Conservation (phyloP, 208 protist genomes). For the Phytomonas sp. region DNA sequence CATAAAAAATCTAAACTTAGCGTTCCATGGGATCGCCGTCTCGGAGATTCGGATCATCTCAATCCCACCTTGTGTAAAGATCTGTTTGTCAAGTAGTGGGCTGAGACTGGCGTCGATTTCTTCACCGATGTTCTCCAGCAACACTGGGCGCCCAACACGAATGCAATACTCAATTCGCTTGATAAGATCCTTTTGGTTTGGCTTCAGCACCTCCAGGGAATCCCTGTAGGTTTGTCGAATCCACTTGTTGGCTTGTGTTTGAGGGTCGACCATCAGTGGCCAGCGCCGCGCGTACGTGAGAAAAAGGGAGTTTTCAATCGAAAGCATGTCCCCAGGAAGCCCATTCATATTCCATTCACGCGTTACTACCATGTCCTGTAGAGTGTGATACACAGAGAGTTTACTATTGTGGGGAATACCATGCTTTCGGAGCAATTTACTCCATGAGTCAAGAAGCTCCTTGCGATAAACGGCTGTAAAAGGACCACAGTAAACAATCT, state of each 20-base stretch:
- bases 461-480: conserved; percentile 93
- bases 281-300: conserved; percentile 91
- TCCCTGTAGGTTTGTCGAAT: conserved; percentile 94
- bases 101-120: conserved; percentile 94
- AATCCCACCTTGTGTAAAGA: conserved; percentile 89
- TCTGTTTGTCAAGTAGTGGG: conserved; percentile 92
- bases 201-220: conserved; percentile 94
- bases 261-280: conserved; percentile 98
- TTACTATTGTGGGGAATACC: conserved; percentile 79
- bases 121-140: conserved; percentile 96
- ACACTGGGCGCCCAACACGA: conserved; percentile 88
- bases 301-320: conserved; percentile 97
- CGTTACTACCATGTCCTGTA: conserved; percentile 94
- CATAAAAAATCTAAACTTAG: conserved; percentile 97
- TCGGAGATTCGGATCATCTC: conserved; percentile 97
- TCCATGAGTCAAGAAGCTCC: conserved; percentile 83
- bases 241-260: conserved; percentile 97
- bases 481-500: conserved; percentile 94
- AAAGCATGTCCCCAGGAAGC: conserved; percentile 94
- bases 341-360: conserved; percentile 93
- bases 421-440: conserved; percentile 51
- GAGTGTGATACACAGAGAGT: conserved; percentile 80
- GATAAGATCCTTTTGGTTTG: conserved; percentile 92
- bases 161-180: conserved; percentile 95
- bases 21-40: conserved; percentile 92